phyloP scores from a whole-genome alignment of 306 rosid species.

The Cicer arietinum region DNA sequence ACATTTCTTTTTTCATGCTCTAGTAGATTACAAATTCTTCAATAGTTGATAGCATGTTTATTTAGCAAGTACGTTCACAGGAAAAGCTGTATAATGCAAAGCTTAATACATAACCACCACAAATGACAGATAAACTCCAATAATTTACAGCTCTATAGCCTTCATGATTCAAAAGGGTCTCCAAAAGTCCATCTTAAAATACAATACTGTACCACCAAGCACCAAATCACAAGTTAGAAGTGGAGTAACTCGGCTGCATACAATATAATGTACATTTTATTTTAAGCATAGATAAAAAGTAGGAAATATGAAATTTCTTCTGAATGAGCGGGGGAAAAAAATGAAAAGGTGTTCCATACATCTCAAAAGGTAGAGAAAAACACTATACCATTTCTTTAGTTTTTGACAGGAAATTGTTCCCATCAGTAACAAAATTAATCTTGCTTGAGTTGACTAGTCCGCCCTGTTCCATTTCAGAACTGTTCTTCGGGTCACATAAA shows the following conservation, averaged over 20 bases:
- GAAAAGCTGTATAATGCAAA: constrained; percentile 21
- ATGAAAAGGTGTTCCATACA: constrained; percentile 35
- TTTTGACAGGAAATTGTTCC: constrained; percentile 38
- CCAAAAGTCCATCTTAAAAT: constrained; percentile 24
- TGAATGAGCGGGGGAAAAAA: not conserved
- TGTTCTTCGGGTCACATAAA: constrained; percentile 49
- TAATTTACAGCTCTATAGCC: constrained; percentile 1
- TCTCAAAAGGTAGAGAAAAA: constrained; percentile 52
- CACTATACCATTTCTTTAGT: constrained; percentile 50
- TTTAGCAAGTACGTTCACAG: not conserved
- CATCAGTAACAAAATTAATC: constrained; percentile 37
- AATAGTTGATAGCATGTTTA: constrained; percentile 8
- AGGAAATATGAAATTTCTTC: constrained; percentile 20
- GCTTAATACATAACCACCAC: constrained; percentile 9
- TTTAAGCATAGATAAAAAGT: constrained; percentile 2
- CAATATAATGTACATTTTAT: not conserved
- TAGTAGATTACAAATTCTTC: constrained; percentile 30
- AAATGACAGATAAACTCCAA: not conserved
- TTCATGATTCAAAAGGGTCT: constrained; percentile 8
- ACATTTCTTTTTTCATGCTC: constrained; percentile 15
- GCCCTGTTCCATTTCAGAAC: constrained; percentile 40
- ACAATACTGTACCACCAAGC: constrained; percentile 16
- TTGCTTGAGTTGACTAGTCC: constrained; percentile 45
- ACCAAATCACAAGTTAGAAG: constrained; percentile 20
- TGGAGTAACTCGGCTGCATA: constrained; percentile 5